Evolutionary conservation across 192 early-diverging fungal genomes (phyloP), one percentile per base, ranked within the genome.

Genomic region (Geranomyces michiganensis): DNA sequence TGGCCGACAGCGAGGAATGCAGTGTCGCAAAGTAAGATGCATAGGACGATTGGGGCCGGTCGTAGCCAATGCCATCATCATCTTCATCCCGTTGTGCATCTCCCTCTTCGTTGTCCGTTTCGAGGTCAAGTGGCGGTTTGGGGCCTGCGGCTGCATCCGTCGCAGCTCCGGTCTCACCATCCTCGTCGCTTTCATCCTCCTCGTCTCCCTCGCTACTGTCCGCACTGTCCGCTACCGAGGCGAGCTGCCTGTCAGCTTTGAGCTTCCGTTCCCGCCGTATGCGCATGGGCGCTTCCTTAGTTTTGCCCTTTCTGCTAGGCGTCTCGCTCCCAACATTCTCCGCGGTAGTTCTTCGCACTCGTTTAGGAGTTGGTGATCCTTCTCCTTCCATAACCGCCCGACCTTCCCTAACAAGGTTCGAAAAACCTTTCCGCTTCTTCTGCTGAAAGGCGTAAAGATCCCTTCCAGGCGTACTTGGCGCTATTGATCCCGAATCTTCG

Each of bases 1-100:
- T 96, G 59, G 83, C 80, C 14, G 75, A 65, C 41, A 72, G 68
- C 31, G 72, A 72, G 24, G 73, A 71, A 41, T 91, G 86, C 1
- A 90, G 68, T 51, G 90, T 87, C 74, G 90, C 85, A 70, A 96
- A 96, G 75, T 94, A 96, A 0, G 51, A 59, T 0, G 62, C 27
- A 41, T 73, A 74, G 14, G 46, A 19, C 6, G 75, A 71, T 13
- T 69, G 71, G 7, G 61, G 69, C 0, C 82, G 81, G 0, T 71
- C 71, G 13, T 73, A 67, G 13, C 78, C 84, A 26, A 58, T 71
- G 9, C 0, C 36, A 7, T 33, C 53, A 53, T 43, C 48, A 33
- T 68, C 73, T 10, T 64, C 69, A 66, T 59, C 61, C 26, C 15
- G 17, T 15, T 48, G 22, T 41, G 17, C 9, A 27, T 60, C 58